These are phyloP conservation scores for Lactuca sativa DNA, from an alignment of 129 eudicot genomes.

Conservation along the genomic window DNA sequence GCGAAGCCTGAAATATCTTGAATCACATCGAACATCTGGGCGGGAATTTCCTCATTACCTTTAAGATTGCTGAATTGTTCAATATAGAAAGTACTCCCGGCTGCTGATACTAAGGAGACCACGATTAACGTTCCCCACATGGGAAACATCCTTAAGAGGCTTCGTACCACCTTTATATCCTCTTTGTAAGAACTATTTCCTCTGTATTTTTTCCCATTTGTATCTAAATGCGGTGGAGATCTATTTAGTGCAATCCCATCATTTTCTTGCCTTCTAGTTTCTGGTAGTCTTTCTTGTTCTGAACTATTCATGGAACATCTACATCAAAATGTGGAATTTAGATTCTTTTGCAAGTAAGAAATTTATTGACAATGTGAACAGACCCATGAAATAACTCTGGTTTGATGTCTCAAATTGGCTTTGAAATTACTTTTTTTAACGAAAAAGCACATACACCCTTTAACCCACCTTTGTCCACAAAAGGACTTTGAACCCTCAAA, in stretches of 20 bases:
- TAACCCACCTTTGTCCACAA: too few species aligned
- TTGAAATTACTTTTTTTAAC: too few species aligned
- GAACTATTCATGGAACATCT: conserved; percentile 4
- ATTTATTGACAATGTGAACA: too few species aligned
- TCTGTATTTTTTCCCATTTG: not conserved
- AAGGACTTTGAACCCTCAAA: too few species aligned
- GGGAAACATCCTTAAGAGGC: conserved; percentile 4
- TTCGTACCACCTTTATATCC: conserved; percentile 7
- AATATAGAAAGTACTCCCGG: conserved; percentile 13
- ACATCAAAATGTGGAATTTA: not conserved
- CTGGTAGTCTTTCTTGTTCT: not conserved
- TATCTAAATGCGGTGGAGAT: not conserved
- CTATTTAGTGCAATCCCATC: not conserved
- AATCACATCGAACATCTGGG: conserved; percentile 2
- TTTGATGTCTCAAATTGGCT: too few species aligned
- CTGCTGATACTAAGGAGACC: conserved; percentile 3
- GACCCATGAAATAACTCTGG: too few species aligned
- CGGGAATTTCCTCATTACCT: not conserved
- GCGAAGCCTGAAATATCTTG: not conserved
- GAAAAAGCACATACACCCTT: too few species aligned
- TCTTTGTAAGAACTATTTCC: conserved; percentile 8
- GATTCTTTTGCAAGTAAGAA: not conserved
- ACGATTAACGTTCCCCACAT: conserved; percentile 9
- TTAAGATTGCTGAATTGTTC: conserved; percentile 10
- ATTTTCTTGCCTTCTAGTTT: not conserved